Evolutionary conservation across 2,329 filamentous ascomycete species (phyloP).

Genomic region (Fusarium pseudoanthophilum): DNA sequence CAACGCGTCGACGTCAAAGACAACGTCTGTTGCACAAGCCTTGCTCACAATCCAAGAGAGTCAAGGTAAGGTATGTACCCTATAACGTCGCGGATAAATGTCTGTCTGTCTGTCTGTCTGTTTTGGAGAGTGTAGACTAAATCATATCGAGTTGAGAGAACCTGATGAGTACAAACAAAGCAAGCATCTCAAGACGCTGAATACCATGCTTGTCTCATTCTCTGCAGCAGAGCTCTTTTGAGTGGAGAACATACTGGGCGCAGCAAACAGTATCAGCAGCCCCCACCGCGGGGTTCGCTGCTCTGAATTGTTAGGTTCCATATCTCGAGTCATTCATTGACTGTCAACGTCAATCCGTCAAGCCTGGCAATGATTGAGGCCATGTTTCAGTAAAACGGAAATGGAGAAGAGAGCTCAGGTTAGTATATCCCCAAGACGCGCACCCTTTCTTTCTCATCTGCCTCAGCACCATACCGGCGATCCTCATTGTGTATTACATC

Average conservation of each 20-base stretch:
- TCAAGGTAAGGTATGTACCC: background rate
- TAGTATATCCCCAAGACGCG: conserved; percentile 9
- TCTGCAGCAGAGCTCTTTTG: background rate
- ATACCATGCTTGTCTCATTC: no score
- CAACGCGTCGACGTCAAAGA: background rate
- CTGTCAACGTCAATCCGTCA: conserved; percentile 6
- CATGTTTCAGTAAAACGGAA: conserved; percentile 40
- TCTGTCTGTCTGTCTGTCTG: background rate
- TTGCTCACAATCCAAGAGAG: background rate
- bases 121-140: background rate
- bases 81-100: background rate
- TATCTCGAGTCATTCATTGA: background rate
- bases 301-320: background rate
- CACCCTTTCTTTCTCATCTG: background rate
- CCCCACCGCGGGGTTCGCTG: conserved; percentile 35
- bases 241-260: conserved; percentile 26
- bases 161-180: background rate
- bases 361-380: conserved; percentile 28
- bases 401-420: conserved; percentile 56
- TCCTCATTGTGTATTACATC: background rate
- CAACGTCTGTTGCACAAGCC: background rate
- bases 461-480: background rate
- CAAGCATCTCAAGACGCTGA: background rate
- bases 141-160: background rate
- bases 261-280: background rate